These are phyloP conservation scores for Globisporangium yorkense DNA, from an alignment of 352 stramenopile genomes.

Conservation along the genomic window DNA sequence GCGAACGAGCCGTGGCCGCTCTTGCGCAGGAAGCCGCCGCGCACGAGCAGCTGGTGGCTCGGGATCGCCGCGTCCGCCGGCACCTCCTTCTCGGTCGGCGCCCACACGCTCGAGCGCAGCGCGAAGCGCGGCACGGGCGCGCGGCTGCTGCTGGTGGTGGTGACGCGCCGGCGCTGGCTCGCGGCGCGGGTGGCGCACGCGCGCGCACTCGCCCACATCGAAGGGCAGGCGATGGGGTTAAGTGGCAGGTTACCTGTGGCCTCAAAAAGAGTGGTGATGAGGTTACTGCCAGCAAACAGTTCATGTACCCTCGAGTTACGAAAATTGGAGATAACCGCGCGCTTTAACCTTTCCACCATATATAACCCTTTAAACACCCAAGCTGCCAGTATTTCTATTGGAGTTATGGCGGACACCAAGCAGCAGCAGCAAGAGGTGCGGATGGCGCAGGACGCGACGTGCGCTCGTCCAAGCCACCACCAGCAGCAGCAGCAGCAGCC, in stretches of 20 bases:
- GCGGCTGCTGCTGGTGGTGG: neutral
- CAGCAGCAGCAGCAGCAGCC: slow-evolving; percentile 9
- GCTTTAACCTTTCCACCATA: no score
- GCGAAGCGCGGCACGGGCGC: slow-evolving; percentile 4
- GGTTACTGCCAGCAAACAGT: no score
- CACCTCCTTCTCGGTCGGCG: slow-evolving; percentile 69
- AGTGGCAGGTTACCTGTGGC: no score
- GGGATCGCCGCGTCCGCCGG: slow-evolving; percentile 74
- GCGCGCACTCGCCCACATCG: no score
- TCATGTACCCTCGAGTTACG: no score
- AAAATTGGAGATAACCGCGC: no score
- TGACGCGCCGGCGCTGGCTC: neutral
- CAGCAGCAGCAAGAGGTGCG: neutral
- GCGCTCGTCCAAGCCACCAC: neutral
- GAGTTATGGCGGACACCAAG: neutral
- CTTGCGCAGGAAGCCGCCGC: slow-evolving; percentile 85
- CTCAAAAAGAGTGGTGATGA: no score
- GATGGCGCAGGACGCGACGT: neutral
- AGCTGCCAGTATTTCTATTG: no score
- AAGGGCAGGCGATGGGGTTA: no score
- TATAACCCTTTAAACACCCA: no score
- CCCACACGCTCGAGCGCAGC: slow-evolving; percentile 54
- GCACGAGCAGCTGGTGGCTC: slow-evolving; percentile 82
- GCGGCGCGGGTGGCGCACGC: no score
- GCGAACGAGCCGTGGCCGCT: slow-evolving; percentile 73